phyloP scores from a whole-genome alignment of 768 basidiomycete species.

The Suillus occidentalis region DNA sequence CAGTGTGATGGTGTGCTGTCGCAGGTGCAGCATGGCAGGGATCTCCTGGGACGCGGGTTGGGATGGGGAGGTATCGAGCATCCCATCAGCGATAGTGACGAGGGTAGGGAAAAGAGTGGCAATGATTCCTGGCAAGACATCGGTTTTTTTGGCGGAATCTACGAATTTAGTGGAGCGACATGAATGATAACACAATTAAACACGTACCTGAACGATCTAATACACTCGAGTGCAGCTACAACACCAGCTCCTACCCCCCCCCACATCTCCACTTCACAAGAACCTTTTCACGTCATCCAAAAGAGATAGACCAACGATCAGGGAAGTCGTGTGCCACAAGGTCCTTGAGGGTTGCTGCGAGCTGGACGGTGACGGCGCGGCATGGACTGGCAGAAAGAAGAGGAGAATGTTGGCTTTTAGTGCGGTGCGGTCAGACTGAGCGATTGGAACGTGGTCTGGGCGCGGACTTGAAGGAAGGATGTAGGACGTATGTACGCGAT shows the following conservation, averaged over 20 bases:
- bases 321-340: conserved; percentile 80
- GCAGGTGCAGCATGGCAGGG: conserved; percentile 79
- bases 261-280: conserved; percentile 63
- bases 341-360: conserved; percentile 70
- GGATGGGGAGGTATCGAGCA: background rate
- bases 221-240: too few species aligned
- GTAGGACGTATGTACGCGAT: conserved; percentile 75
- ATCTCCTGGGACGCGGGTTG: conserved; percentile 44
- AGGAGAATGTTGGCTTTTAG: conserved; percentile 66
- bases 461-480: conserved; percentile 41
- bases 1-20: conserved; percentile 63
- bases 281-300: conserved; percentile 64
- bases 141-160: too few species aligned
- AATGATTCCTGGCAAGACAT: too few species aligned
- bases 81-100: background rate
- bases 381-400: conserved; percentile 67
- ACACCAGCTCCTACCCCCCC: too few species aligned
- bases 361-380: conserved; percentile 69
- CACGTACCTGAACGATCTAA: too few species aligned
- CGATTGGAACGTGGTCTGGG: conserved; percentile 63
- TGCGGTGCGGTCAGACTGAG: conserved; percentile 67
- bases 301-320: conserved; percentile 66
- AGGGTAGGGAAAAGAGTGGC: background rate
- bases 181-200: too few species aligned
- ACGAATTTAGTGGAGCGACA: too few species aligned